Evolutionary conservation across 345 rosid species (phyloP), one percentile per base, ranked within the genome.

Genomic region (Zanthoxylum bungeanum): DNA sequence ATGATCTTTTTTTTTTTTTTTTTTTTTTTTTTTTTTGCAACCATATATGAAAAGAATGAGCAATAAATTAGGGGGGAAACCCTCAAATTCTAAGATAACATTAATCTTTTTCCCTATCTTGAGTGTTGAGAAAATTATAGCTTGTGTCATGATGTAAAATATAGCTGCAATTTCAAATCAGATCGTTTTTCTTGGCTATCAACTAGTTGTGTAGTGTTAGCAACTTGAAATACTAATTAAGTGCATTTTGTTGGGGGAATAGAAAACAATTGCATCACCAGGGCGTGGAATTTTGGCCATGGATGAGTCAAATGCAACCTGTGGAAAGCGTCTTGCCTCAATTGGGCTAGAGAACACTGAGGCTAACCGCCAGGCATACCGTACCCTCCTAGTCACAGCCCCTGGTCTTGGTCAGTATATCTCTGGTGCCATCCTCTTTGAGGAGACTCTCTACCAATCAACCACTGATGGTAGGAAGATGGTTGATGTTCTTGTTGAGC

Each of bases 211-310:
- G n/a, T n/a, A n/a, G n/a, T n/a, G n/a, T n/a, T n/a, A n/a, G n/a
- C n/a, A n/a, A n/a, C n/a, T n/a, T n/a, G n/a, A n/a, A n/a, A n/a
- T n/a, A n/a, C 36, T 36, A 1, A 37, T 9, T 19, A 4, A 71
- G 19, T n/a, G 8, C 3, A 21, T 22, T 51, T n/a, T 60, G 9
- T 36, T 60, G 64, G 64, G 34, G 24, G n/a, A 64, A 70, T 60
- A 83, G 82, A 77, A 83, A 83, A 77, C 75, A 24, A 25, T 83
- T 33, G 86, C 84, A 14, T 80, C 84, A 6, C 82, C 84, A 9
- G 82, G 80, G 16, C 74, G 78, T 28, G 84, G 86, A 19, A 80
- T 80, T 40, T 66, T 77, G 70, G 82, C 75, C 63, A 77, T 73
- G 80, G 82, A 80, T 47, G 82, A 83, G 70, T 73, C 80, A 31